These are phyloP conservation scores for Mollisiaceae sp. DNA, from an alignment of 2,329 filamentous ascomycete species.

Conservation along the genomic window DNA sequence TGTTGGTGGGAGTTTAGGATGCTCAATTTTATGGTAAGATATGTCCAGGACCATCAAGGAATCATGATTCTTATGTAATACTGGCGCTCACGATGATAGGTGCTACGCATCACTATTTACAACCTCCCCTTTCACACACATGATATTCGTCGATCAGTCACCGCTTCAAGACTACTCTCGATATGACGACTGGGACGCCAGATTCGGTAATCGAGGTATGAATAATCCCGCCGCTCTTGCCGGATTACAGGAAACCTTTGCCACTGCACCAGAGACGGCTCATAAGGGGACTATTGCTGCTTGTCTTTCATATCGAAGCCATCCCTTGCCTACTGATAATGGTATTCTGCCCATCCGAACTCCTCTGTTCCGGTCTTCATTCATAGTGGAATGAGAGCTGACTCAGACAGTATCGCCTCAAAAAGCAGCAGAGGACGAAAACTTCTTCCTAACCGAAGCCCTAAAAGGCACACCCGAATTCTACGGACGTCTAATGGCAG, in stretches of 20 bases:
- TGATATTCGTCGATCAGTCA: constrained; percentile 42
- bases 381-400: not conserved
- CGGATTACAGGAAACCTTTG: constrained; percentile 36
- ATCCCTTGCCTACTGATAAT: constrained; percentile 29
- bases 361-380: not conserved
- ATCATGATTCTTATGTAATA: not conserved
- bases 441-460: constrained; percentile 40
- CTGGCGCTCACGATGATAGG: constrained; percentile 21
- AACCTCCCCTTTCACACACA: constrained; percentile 35
- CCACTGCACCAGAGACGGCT: constrained; percentile 32
- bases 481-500: constrained; percentile 42
- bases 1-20: constrained; percentile 42
- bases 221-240: constrained; percentile 37
- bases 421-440: constrained; percentile 31
- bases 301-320: constrained; percentile 40
- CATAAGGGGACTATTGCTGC: constrained; percentile 40
- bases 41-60: not conserved
- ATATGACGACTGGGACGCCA: constrained; percentile 37
- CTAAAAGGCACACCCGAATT: constrained; percentile 39
- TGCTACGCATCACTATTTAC: constrained; percentile 42
- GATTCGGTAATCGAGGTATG: constrained; percentile 41
- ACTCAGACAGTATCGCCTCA: not conserved
- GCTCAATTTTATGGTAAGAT: constrained; percentile 41
- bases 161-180: constrained; percentile 39
- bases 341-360: not conserved